phyloP scores from a whole-genome alignment of 352 stramenopile genomes.

The Phytophthora pseudosyringae region DNA sequence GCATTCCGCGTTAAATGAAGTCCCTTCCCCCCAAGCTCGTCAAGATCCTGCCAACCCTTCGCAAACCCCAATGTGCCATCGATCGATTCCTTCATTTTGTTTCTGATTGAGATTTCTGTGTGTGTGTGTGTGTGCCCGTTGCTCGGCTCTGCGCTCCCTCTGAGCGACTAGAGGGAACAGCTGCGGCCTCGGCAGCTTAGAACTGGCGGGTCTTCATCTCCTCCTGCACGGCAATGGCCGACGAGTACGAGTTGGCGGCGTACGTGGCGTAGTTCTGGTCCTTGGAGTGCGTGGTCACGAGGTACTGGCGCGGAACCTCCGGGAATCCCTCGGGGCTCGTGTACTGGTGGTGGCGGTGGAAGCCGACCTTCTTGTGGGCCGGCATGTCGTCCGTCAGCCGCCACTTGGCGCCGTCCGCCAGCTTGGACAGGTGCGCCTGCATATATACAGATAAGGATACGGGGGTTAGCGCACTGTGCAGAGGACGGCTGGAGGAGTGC shows the following conservation, averaged over 20 bases:
- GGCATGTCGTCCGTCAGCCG: slow-evolving; percentile 69
- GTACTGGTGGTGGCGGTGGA: slow-evolving; percentile 65
- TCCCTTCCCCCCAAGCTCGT: background rate
- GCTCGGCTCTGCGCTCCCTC: slow-evolving; percentile 3
- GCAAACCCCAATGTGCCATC: slow-evolving; percentile 19
- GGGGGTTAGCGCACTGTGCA: background rate
- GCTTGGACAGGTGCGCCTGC: slow-evolving; percentile 58
- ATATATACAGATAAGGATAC: background rate
- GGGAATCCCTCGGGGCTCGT: slow-evolving; percentile 70
- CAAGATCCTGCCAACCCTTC: background rate
- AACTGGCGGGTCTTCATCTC: slow-evolving; percentile 81
- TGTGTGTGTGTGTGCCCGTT: background rate
- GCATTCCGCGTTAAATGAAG: slow-evolving; percentile 5
- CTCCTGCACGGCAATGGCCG: slow-evolving; percentile 83
- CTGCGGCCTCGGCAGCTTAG: slow-evolving; percentile 46
- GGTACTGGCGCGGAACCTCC: slow-evolving; percentile 83
- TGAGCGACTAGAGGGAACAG: background rate
- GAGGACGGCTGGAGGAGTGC: background rate
- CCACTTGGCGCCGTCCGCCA: slow-evolving; percentile 68
- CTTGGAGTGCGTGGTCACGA: slow-evolving; percentile 67
- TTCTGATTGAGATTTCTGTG: slow-evolving; percentile 17
- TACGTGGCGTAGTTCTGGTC: slow-evolving; percentile 81
- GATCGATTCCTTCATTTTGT: slow-evolving; percentile 38
- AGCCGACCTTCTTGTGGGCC: slow-evolving; percentile 59
- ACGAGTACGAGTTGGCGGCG: slow-evolving; percentile 87